These are phyloP conservation scores for Paralagenidium karlingii DNA, from an alignment of 352 stramenopile species.

Conservation along the genomic window DNA sequence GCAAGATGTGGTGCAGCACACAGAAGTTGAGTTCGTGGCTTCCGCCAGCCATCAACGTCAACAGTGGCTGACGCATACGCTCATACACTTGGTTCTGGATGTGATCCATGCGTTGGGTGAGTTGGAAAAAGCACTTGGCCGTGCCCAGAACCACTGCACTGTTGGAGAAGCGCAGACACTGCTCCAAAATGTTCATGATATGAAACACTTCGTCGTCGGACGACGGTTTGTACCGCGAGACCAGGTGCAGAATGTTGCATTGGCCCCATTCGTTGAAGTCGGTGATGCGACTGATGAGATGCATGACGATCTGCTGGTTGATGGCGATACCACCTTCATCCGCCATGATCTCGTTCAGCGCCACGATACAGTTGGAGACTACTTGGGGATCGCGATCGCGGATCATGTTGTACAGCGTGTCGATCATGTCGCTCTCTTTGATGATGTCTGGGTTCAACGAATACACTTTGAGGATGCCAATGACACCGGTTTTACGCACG, in stretches of 20 bases:
- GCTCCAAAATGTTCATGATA: constrained; percentile 97
- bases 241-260: constrained; percentile 92
- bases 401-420: constrained; percentile 98
- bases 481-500: constrained; percentile 98
- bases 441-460: constrained; percentile 87
- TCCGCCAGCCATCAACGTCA: constrained; percentile 95
- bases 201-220: constrained; percentile 94
- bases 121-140: constrained; percentile 95
- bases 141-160: constrained; percentile 93
- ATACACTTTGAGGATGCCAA: constrained; percentile 97
- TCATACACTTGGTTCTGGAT: constrained; percentile 84
- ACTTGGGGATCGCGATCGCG: constrained; percentile 95
- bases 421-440: constrained; percentile 90
- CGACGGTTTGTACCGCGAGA: constrained; percentile 89
- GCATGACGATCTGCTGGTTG: constrained; percentile 95
- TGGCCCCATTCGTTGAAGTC: constrained; percentile 99
- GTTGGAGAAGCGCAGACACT: constrained; percentile 92
- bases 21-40: constrained; percentile 91
- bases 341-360: constrained; percentile 97
- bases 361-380: constrained; percentile 94
- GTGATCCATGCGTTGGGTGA: constrained; percentile 89
- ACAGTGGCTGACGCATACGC: constrained; percentile 90
- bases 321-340: constrained; percentile 95
- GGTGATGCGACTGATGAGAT: constrained; percentile 95
- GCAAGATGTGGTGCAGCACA: constrained; percentile 94